These are phyloP conservation scores for Styphnolobium japonicum DNA, from an alignment of 306 rosid species.

Conservation along the genomic window DNA sequence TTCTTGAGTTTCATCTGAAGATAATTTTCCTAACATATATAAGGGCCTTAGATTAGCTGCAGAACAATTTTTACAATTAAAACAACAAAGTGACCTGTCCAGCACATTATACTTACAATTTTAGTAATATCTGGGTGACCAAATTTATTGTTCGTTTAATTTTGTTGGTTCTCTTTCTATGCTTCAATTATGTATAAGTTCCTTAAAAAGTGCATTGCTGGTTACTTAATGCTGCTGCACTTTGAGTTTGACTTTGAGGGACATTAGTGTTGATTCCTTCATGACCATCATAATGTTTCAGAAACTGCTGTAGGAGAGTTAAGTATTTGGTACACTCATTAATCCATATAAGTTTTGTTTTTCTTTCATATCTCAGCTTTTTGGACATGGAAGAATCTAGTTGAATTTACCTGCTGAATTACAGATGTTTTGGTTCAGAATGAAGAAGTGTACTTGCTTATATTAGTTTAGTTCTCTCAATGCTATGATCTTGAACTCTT, in stretches of 20 bases:
- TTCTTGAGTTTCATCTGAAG: slow-evolving; percentile 23
- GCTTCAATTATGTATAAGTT: neutral
- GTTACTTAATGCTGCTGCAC: neutral
- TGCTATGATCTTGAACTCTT: neutral
- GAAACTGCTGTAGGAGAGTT: slow-evolving; percentile 2
- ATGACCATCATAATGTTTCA: neutral
- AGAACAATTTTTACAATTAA: neutral
- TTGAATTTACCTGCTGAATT: neutral
- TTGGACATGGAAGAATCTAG: slow-evolving; percentile 5
- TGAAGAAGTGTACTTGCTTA: neutral
- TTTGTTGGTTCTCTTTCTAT: neutral
- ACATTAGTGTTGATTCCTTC: neutral
- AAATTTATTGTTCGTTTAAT: neutral
- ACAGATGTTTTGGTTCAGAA: neutral
- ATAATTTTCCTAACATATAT: neutral
- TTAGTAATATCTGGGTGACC: neutral
- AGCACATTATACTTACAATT: neutral
- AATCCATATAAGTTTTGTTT: neutral
- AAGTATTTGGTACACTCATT: neutral
- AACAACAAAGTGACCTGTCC: neutral
- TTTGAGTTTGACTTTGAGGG: neutral
- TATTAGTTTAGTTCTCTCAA: neutral
- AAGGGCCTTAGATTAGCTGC: neutral
- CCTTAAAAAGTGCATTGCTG: neutral
- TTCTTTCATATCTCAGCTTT: slow-evolving; percentile 7